These are phyloP conservation scores for Setaria viridis DNA, from an alignment of 202 grass and related monocot species.

Conservation along the genomic window DNA sequence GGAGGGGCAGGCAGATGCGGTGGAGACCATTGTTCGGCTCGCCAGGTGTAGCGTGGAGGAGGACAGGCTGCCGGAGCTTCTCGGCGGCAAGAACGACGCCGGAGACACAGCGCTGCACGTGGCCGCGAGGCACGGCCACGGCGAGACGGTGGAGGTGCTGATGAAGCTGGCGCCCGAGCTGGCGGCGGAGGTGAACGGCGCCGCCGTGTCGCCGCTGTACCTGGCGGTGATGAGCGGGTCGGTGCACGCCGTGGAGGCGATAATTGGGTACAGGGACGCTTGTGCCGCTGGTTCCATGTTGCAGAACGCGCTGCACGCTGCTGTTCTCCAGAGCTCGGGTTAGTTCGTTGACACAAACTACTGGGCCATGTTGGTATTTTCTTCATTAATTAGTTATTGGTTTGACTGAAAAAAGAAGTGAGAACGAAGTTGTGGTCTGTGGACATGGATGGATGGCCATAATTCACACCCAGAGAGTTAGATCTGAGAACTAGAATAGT, in stretches of 20 bases:
- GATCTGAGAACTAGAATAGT: no score
- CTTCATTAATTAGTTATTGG: no score
- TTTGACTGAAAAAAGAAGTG: no score
- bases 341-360: not conserved
- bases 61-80: not conserved
- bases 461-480: no score
- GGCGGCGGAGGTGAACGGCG: not conserved
- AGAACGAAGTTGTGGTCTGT: no score
- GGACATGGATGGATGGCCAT: no score
- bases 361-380: no score
- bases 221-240: slow-evolving; percentile 49
- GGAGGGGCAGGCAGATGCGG: slow-evolving; percentile 11
- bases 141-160: slow-evolving; percentile 29
- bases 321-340: slow-evolving; percentile 42
- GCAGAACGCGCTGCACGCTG: slow-evolving; percentile 48
- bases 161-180: slow-evolving; percentile 5
- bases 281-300: not conserved
- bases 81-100: not conserved
- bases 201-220: slow-evolving; percentile 39
- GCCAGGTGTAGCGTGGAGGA: not conserved
- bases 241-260: not conserved
- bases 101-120: slow-evolving; percentile 51
- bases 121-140: slow-evolving; percentile 31
- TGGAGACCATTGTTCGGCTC: not conserved
- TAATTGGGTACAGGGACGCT: not conserved